Percentiles rank a stretch among this genome's conserved stretches.
phyloP scores from a whole-genome alignment of 768 basidiomycete species.

The Tulasnella sp. region DNA sequence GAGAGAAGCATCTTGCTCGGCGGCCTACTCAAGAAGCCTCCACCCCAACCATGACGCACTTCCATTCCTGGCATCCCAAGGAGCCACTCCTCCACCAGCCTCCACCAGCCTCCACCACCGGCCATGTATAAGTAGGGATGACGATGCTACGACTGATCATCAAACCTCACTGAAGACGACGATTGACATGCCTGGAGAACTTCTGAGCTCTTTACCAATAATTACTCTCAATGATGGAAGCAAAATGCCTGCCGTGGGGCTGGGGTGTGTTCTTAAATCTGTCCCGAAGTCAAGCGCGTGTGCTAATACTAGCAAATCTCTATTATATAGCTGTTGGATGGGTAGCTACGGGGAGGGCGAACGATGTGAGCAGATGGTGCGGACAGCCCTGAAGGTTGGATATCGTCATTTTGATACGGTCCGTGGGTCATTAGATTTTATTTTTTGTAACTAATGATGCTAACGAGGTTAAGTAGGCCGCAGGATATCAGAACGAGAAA shows the following conservation, averaged over 20 bases:
- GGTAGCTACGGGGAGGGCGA: slow-evolving; percentile 5
- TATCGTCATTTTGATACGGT: slow-evolving; percentile 85
- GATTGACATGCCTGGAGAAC: not conserved
- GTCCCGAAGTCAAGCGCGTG: not conserved
- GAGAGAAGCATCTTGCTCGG: not conserved
- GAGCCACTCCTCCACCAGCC: not conserved
- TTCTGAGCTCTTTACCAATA: not conserved
- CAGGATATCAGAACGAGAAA: slow-evolving; percentile 36
- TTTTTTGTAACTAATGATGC: not conserved
- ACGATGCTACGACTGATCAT: not conserved
- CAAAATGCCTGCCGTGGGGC: slow-evolving; percentile 63
- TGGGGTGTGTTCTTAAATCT: slow-evolving; percentile 38
- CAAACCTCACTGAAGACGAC: not conserved
- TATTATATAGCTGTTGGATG: slow-evolving; percentile 32
- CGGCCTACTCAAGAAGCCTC: not conserved
- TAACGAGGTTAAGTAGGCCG: slow-evolving; percentile 43
- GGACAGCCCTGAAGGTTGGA: slow-evolving; percentile 58
- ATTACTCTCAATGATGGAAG: slow-evolving; percentile 43
- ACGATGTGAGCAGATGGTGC: slow-evolving; percentile 32
- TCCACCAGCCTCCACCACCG: not conserved
- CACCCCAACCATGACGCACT: not conserved
- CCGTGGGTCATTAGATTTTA: slow-evolving; percentile 21
- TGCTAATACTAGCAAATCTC: not conserved
- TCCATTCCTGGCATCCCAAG: not conserved
- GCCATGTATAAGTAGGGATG: not conserved